phyloP scores from a whole-genome alignment of 2,329 filamentous ascomycete species.

The Fusarium palustre region DNA sequence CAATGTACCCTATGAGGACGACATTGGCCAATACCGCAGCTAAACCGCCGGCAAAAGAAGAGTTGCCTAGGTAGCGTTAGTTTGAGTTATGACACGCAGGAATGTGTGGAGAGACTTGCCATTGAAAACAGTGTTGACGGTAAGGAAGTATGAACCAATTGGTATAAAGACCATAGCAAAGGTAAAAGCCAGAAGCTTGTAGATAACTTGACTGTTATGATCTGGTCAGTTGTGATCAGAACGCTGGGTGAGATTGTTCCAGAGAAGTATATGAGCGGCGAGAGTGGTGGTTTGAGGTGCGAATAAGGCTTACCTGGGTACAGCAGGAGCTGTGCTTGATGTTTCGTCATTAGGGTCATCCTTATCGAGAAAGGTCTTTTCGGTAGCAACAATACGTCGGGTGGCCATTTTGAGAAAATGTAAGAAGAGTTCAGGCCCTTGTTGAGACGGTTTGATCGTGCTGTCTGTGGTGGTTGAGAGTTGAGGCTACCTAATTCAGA shows the following conservation, averaged over 20 bases:
- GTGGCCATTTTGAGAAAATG: slow-evolving; percentile 71
- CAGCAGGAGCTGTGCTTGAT: slow-evolving; percentile 83
- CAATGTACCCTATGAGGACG: slow-evolving; percentile 88
- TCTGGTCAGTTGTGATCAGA: slow-evolving; percentile 12
- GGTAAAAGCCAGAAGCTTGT: slow-evolving; percentile 91
- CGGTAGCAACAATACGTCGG: slow-evolving; percentile 71
- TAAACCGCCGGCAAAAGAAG: slow-evolving; percentile 85
- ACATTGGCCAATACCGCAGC: slow-evolving; percentile 93
- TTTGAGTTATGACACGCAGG: slow-evolving; percentile 6
- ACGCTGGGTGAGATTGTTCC: not conserved
- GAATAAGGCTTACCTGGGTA: slow-evolving; percentile 74
- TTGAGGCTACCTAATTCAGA: slow-evolving; percentile 19
- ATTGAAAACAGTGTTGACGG: slow-evolving; percentile 79
- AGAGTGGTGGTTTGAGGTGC: slow-evolving; percentile 14
- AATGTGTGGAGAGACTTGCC: slow-evolving; percentile 62
- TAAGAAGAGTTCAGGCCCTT: not conserved
- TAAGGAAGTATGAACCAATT: slow-evolving; percentile 88
- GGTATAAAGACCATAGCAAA: slow-evolving; percentile 90
- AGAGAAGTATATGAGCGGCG: slow-evolving; percentile 8
- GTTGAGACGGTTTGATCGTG: not conserved
- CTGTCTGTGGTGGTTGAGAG: slow-evolving; percentile 24
- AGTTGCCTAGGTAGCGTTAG: slow-evolving; percentile 72
- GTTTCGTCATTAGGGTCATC: slow-evolving; percentile 66
- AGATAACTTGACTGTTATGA: slow-evolving; percentile 76
- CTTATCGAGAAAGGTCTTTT: slow-evolving; percentile 74